Evolutionary conservation across 139 green algal species (phyloP).

Genomic region (Chlamydomonas applanata): DNA sequence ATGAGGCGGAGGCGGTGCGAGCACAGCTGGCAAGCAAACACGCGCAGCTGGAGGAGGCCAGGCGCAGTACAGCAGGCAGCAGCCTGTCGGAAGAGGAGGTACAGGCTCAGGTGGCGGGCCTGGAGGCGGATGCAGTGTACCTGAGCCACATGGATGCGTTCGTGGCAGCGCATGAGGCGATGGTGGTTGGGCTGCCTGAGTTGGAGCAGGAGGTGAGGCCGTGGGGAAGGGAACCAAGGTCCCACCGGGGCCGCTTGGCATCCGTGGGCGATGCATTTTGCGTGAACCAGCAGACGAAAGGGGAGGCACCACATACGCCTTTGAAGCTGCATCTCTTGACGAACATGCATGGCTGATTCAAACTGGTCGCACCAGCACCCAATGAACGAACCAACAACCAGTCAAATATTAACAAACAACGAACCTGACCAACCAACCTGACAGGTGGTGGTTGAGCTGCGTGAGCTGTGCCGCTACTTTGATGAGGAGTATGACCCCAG

Average conservation of each 20-base stretch:
- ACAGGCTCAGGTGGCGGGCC: background rate
- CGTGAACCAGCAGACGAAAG: background rate
- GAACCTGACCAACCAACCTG: too few species aligned
- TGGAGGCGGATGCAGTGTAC: background rate
- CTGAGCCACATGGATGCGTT: background rate
- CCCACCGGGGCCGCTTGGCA: background rate
- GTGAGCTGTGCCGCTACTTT: conserved; percentile 18
- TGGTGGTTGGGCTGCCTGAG: background rate
- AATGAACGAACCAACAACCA: too few species aligned
- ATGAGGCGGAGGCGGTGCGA: conserved; percentile 10
- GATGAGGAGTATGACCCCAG: conserved; percentile 32
- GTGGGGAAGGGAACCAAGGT: too few species aligned
- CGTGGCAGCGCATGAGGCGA: background rate
- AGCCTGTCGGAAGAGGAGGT: background rate
- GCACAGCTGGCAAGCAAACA: background rate
- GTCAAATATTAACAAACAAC: too few species aligned
- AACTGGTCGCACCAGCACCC: too few species aligned
- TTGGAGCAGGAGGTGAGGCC: conserved; percentile 9
- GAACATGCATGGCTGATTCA: too few species aligned
- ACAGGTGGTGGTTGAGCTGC: background rate
- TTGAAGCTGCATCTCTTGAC: too few species aligned
- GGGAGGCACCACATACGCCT: too few species aligned
- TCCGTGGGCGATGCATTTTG: background rate
- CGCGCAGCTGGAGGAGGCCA: background rate
- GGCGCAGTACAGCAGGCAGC: conserved; percentile 2